A percentile compares a stretch with the other conserved stretches of the same genome.
Conservation (phyloP, 2,329 filamentous ascomycete genomes). For the Fusarium odoratissimum region DNA sequence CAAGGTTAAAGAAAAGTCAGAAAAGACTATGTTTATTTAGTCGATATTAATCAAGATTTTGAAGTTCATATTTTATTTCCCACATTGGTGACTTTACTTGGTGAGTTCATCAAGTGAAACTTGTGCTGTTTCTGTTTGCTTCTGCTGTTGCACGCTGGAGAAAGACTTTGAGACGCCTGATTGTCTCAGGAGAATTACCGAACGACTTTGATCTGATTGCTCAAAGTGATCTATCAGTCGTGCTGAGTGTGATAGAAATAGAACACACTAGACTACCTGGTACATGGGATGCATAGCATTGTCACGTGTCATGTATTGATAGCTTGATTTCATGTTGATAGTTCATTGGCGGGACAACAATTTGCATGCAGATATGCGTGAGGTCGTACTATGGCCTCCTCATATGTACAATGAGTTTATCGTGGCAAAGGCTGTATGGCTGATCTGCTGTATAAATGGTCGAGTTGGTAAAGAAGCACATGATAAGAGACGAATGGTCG, state of each 20-base stretch:
- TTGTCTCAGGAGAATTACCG: background rate
- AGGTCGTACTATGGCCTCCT: slow-evolving; percentile 10
- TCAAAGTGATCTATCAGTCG: background rate
- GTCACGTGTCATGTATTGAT: background rate
- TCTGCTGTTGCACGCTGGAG: background rate
- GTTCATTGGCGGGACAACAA: slow-evolving; percentile 18
- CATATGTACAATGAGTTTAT: slow-evolving; percentile 8
- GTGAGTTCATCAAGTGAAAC: background rate
- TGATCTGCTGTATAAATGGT: background rate
- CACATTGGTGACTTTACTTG: background rate
- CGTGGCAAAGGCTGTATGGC: slow-evolving; percentile 38
- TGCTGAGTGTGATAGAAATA: background rate
- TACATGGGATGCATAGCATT: background rate
- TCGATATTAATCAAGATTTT: slow-evolving; percentile 42
- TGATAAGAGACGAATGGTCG: background rate
- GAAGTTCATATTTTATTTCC: slow-evolving; percentile 21
- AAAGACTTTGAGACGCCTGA: background rate
- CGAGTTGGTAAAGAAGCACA: slow-evolving; percentile 4
- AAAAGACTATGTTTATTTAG: slow-evolving; percentile 43
- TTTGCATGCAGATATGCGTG: slow-evolving; percentile 16
- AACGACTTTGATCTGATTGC: background rate
- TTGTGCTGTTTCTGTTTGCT: background rate
- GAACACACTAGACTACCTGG: background rate
- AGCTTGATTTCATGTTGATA: background rate
- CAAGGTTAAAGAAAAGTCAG: slow-evolving; percentile 46